Evolutionary conservation across 225 moss, liverwort and hornwort genomes (phyloP).

Genomic region (Polytrichum commune): DNA sequence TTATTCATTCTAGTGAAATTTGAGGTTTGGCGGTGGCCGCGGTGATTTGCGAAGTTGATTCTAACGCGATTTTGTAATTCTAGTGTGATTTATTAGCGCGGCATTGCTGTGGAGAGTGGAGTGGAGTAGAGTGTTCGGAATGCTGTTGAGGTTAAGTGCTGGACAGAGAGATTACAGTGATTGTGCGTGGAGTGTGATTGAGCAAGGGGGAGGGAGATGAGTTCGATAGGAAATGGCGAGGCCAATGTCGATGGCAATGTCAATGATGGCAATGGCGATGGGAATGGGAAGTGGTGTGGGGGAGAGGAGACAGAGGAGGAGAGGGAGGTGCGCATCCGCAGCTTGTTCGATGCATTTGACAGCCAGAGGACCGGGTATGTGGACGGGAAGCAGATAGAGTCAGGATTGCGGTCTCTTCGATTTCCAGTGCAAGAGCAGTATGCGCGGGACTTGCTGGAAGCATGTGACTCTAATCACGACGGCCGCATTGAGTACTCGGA

Average conservation of each 20-base stretch:
- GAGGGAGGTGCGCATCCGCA: conserved; percentile 65
- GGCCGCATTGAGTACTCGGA: conserved; percentile 87
- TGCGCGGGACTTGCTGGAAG: conserved; percentile 66
- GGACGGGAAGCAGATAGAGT: conserved; percentile 64
- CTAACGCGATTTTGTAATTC: too few relatives aligned
- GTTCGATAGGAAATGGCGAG: background rate
- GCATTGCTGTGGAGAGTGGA: too few relatives aligned
- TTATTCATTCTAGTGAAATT: too few relatives aligned
- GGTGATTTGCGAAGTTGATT: too few relatives aligned
- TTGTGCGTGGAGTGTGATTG: too few relatives aligned
- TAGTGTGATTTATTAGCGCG: too few relatives aligned
- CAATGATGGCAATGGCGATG: background rate
- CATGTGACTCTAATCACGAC: conserved; percentile 82
- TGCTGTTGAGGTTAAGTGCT: too few relatives aligned
- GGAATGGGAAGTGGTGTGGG: background rate
- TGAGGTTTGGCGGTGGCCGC: too few relatives aligned
- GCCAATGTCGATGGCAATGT: background rate
- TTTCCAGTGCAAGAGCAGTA: conserved; percentile 64
- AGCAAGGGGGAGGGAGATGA: background rate
- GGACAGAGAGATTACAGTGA: too few relatives aligned
- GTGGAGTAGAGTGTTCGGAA: too few relatives aligned
- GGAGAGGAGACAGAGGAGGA: conserved; percentile 66
- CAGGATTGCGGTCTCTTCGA: conserved; percentile 39
- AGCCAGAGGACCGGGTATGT: conserved; percentile 55
- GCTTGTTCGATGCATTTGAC: conserved; percentile 70